A percentile compares a stretch with the other conserved stretches of the same genome.
Conservation (phyloP, 768 basidiomycete genomes). For the Boletus rufocinnamomeus region DNA sequence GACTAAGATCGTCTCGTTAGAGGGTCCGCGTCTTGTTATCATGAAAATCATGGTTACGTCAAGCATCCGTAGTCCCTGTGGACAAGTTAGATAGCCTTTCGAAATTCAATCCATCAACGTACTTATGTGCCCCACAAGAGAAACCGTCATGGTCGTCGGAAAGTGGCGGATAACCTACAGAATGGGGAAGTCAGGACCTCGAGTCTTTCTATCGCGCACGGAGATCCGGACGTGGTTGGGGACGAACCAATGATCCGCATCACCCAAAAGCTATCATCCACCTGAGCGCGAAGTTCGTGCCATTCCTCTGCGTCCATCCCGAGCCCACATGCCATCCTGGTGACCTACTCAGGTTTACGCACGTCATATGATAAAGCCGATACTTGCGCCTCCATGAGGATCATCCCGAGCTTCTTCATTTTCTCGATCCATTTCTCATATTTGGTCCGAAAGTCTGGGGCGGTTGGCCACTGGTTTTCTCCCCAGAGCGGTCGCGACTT, state of each 20-base stretch:
- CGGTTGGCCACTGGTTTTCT: slow-evolving; percentile 82
- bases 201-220: not conserved
- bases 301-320: slow-evolving; percentile 74
- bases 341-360: not conserved
- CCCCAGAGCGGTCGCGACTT: slow-evolving; percentile 76
- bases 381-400: slow-evolving; percentile 84
- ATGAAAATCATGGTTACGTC: slow-evolving; percentile 52
- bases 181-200: not conserved
- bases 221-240: not conserved
- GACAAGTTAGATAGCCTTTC: slow-evolving; percentile 7
- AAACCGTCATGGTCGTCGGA: slow-evolving; percentile 78
- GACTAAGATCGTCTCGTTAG: slow-evolving; percentile 46
- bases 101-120: slow-evolving; percentile 7
- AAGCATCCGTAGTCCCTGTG: slow-evolving; percentile 87
- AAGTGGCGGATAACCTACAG: slow-evolving; percentile 81
- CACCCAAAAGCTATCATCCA: slow-evolving; percentile 88
- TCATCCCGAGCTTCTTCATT: slow-evolving; percentile 80
- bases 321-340: slow-evolving; percentile 80
- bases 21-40: not conserved
- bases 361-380: not conserved
- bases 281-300: slow-evolving; percentile 61
- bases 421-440: slow-evolving; percentile 79
- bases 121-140: slow-evolving; percentile 93
- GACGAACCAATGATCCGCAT: slow-evolving; percentile 76
- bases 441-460: slow-evolving; percentile 56